These are phyloP conservation scores for Zymoseptoria tritici DNA, from an alignment of 2,329 filamentous ascomycete species.

Conservation along the genomic window DNA sequence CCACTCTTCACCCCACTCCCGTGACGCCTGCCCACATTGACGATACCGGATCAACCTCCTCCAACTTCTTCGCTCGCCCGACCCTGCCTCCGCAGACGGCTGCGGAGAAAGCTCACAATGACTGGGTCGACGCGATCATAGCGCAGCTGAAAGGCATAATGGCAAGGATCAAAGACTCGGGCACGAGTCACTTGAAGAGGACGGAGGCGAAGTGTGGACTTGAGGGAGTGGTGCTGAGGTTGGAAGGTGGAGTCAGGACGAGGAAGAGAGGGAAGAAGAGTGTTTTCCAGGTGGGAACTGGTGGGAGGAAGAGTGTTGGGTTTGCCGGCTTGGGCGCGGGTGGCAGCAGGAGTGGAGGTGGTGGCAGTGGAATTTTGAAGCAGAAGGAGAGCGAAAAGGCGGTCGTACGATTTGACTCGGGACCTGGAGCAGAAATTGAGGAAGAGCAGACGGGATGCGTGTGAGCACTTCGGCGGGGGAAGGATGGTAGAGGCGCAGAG, in stretches of 20 bases:
- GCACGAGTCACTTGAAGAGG: constrained; percentile 62
- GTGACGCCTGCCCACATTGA: not conserved
- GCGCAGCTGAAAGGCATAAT: constrained; percentile 45
- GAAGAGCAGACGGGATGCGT: not conserved
- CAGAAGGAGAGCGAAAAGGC: not conserved
- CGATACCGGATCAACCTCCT: not conserved
- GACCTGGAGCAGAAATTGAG: not conserved
- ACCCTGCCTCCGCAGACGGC: constrained; percentile 6
- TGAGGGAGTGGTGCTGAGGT: constrained; percentile 65
- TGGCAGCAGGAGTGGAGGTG: not conserved
- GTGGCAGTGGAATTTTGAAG: not conserved
- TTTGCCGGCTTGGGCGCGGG: not conserved
- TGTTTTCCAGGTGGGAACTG: constrained; percentile 15
- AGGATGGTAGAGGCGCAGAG: not conserved
- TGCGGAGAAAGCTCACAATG: constrained; percentile 55
- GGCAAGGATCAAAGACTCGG: constrained; percentile 37
- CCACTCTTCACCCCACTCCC: constrained; percentile 11
- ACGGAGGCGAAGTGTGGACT: constrained; percentile 71
- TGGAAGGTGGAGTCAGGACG: constrained; percentile 64
- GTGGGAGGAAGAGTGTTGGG: not conserved
- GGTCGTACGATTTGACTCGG: not conserved
- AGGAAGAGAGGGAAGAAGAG: constrained; percentile 33
- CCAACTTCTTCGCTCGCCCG: constrained; percentile 8
- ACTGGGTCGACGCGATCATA: constrained; percentile 60
- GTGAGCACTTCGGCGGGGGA: not conserved